These are phyloP conservation scores for Chionographis japonica DNA, from an alignment of 106 monocot genomes.

Conservation along the genomic window DNA sequence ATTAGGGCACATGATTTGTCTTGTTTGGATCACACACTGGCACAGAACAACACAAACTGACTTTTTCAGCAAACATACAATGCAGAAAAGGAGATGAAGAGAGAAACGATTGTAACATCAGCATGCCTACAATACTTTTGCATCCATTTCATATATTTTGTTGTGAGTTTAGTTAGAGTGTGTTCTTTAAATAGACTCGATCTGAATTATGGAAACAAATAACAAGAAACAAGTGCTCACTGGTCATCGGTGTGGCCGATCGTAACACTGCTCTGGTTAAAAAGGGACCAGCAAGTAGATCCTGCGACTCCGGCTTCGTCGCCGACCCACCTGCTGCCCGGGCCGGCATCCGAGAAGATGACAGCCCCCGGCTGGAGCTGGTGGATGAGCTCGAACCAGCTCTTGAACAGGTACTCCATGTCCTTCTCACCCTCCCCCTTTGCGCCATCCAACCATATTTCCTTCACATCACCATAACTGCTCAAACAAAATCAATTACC, in stretches of 20 bases:
- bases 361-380: conserved; percentile 79
- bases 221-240: conserved; percentile 28
- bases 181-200: no score
- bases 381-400: conserved; percentile 88
- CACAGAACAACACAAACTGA: no score
- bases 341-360: conserved; percentile 90
- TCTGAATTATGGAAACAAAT: not conserved
- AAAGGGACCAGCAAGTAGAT: conserved; percentile 92
- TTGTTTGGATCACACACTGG: no score
- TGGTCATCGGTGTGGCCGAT: conserved; percentile 50
- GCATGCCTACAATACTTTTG: no score
- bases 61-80: no score
- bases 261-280: conserved; percentile 50
- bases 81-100: no score
- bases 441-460: conserved; percentile 93
- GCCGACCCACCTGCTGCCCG: conserved; percentile 82
- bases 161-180: no score
- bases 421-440: conserved; percentile 59
- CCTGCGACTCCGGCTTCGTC: conserved; percentile 72
- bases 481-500: conserved; percentile 5
- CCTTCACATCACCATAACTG: conserved; percentile 87
- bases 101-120: no score
- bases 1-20: no score
- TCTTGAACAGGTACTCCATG: conserved; percentile 70
- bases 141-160: no score